phyloP scores from a whole-genome alignment of 208 protist species.

The Crithidia acanthocephali region DNA sequence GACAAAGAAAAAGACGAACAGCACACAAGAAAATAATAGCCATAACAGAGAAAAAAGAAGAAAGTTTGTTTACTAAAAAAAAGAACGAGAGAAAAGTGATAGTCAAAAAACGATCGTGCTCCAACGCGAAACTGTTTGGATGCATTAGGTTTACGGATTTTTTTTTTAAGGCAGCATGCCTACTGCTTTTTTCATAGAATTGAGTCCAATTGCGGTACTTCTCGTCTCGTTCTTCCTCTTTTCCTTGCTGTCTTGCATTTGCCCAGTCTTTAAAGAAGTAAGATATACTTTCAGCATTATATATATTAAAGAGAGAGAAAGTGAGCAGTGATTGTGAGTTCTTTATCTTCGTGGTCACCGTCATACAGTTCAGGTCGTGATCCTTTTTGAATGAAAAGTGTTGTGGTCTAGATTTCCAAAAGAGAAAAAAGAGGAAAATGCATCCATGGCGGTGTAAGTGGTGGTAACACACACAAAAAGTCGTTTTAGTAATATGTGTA shows the following conservation, averaged over 20 bases:
- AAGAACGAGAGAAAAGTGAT: background rate
- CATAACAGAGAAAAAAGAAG: background rate
- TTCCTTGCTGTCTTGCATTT: background rate
- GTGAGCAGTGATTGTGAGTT: slow-evolving; percentile 2
- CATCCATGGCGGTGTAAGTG: background rate
- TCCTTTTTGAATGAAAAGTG: background rate
- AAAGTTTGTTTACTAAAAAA: too few relatives aligned
- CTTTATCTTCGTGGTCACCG: too few relatives aligned
- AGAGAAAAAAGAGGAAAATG: slow-evolving; percentile 29
- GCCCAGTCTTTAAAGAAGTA: background rate
- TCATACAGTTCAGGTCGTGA: background rate
- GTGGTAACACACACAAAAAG: slow-evolving; percentile 8
- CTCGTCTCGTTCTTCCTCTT: background rate
- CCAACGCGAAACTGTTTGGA: background rate
- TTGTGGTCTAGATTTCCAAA: slow-evolving; percentile 6
- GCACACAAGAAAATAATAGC: background rate
- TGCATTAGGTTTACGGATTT: background rate
- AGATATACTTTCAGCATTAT: background rate
- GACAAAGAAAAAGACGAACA: background rate
- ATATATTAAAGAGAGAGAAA: slow-evolving; percentile 10
- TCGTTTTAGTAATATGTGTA: slow-evolving; percentile 9
- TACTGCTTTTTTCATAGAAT: slow-evolving; percentile 4
- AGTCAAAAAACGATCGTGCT: background rate
- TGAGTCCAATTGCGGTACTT: background rate
- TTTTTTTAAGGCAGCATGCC: background rate